Evolutionary conservation across 2,329 filamentous ascomycete species (phyloP), one percentile per base, ranked within the genome.

Genomic region (Colletotrichum coccodes): DNA sequence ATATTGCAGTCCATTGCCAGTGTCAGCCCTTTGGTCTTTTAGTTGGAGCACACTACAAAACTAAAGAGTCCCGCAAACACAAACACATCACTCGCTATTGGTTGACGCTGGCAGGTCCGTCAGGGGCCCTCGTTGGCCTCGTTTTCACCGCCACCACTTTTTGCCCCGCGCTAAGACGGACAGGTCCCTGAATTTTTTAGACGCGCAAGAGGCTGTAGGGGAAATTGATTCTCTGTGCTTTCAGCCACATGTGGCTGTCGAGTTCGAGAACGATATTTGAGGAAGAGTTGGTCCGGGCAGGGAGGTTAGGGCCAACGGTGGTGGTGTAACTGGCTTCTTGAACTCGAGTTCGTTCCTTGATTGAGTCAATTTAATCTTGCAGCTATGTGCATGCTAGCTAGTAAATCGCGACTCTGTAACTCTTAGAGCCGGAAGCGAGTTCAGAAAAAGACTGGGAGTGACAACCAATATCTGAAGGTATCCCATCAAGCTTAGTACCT

Each of bases 51-150:
- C 34, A 46, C 62, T 23, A 49, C 38, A 59, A 21, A 16, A 32
- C n/a, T 56, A 49, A 26, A 56, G 49, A 34, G 49, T 56, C 16
- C 50, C 60, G 30, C 60, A 63, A 44, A 28, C 52, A 58, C 50
- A 67, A 67, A 63, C 67, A 58, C 49, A 23, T 49, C 46, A 8
- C 40, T 44, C 49, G 5, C 23, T n/a, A 69, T 69, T 69, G 66
- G 62, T 44, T 56, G 54, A 28, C 28, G 23, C 34, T 26, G 36
- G 6, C 26, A 40, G 38, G 9, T 26, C 30, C 38, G 30, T 44
- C 50, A 9, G 40, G 44, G 54, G 36, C 14, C 38, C 46, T 60
- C 26, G 14, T 42, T 34, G 47, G n/a, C 62, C 38, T 47, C 60
- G 6, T 44, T 68, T 57, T 68, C 67, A 70, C 57, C 57, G 57